phyloP scores from a whole-genome alignment of 2,329 filamentous ascomycete species.

The Fusarium nurragi region DNA sequence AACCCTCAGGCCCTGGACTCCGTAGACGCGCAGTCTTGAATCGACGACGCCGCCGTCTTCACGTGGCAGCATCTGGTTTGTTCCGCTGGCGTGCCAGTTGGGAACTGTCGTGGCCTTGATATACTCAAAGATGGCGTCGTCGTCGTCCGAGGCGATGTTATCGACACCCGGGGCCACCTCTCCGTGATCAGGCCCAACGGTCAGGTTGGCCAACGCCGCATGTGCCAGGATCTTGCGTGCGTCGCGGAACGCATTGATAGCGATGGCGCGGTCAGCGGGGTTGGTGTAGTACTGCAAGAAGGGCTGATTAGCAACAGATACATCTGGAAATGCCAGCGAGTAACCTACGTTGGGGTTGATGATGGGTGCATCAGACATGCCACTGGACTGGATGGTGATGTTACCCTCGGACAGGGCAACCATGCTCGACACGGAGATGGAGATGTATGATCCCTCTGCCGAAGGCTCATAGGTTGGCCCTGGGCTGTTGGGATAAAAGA shows the following conservation, averaged over 20 bases:
- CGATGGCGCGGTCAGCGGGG: slow-evolving; percentile 2
- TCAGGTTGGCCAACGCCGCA: not conserved
- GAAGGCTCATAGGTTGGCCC: not conserved
- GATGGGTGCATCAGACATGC: not conserved
- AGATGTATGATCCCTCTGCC: not conserved
- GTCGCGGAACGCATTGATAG: slow-evolving; percentile 1
- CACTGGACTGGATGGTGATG: not conserved
- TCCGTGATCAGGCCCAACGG: not conserved
- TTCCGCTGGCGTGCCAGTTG: slow-evolving; percentile 13
- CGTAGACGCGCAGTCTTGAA: slow-evolving; percentile 22
- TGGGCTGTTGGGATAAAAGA: slow-evolving; percentile 4
- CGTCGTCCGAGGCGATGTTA: not conserved
- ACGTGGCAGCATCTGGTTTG: slow-evolving; percentile 10
- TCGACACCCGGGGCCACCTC: slow-evolving; percentile 1
- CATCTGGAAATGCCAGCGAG: no score
- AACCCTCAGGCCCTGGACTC: slow-evolving; percentile 20
- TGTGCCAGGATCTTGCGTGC: slow-evolving; percentile 11
- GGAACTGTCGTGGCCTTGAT: slow-evolving; percentile 3
- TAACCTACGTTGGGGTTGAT: slow-evolving; percentile 13
- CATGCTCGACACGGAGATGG: slow-evolving; percentile 6
- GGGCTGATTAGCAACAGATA: no score
- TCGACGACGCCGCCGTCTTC: slow-evolving; percentile 36
- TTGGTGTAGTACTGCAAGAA: slow-evolving; percentile 3
- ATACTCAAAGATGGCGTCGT: slow-evolving; percentile 10
- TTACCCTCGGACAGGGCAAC: slow-evolving; percentile 7